Evolutionary conservation across 768 basidiomycete genomes (phyloP).

Genomic region (Mycena rebaudengoi): DNA sequence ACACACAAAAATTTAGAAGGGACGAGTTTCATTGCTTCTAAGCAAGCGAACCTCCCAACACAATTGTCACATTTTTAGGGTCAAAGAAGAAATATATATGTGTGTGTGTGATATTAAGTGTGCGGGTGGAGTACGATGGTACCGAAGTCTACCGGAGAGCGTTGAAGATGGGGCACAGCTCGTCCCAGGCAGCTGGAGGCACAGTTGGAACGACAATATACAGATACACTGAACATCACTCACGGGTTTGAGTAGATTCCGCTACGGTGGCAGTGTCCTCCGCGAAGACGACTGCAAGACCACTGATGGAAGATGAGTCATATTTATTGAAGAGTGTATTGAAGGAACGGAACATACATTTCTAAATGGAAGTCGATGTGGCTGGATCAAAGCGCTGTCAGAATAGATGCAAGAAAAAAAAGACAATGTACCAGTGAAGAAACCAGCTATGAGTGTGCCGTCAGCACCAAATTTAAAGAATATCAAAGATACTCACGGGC

Average conservation of each 20-base stretch:
- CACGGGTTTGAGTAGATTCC: neutral
- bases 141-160: no score
- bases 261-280: constrained; percentile 11
- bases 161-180: constrained; percentile 40
- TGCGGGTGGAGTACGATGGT: no score
- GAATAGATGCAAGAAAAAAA: neutral
- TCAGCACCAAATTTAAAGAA: neutral
- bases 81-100: no score
- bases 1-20: no score
- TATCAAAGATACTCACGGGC: constrained; percentile 25
- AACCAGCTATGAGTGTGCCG: constrained; percentile 24
- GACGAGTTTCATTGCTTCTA: no score
- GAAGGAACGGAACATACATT: constrained; percentile 27
- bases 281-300: constrained; percentile 12
- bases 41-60: no score
- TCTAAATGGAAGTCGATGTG: constrained; percentile 51
- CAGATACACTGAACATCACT: neutral
- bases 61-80: no score
- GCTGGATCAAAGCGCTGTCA: constrained; percentile 19
- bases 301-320: neutral
- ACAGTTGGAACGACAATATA: neutral
- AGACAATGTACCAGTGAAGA: constrained; percentile 35
- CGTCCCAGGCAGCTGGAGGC: constrained; percentile 32
- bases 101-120: no score
- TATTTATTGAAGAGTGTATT: neutral